Evolutionary conservation across 129 eudicot genomes (phyloP).

Genomic region (Flaveria trinervia): DNA sequence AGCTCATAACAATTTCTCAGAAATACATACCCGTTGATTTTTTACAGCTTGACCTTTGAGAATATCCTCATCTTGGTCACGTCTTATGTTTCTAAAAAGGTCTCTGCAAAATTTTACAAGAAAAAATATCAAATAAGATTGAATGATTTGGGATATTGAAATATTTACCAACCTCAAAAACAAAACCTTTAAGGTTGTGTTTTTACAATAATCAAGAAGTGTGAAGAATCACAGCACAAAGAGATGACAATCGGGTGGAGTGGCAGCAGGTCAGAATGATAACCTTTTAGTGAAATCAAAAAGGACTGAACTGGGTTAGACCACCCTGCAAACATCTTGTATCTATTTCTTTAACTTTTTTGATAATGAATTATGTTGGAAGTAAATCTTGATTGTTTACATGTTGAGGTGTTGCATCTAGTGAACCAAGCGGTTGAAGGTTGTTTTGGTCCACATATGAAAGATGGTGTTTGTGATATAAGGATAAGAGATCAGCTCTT

Average conservation of each 20-base stretch:
- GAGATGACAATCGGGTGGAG: background rate
- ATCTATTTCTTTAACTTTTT: background rate
- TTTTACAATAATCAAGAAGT: background rate
- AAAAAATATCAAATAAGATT: background rate
- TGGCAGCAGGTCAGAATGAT: background rate
- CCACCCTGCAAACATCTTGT: background rate
- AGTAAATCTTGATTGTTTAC: no score
- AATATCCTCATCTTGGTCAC: conserved; percentile 77
- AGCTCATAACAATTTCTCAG: background rate
- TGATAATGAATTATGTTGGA: background rate
- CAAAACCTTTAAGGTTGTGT: background rate
- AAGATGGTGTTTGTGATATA: no score
- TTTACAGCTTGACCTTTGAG: conserved; percentile 84
- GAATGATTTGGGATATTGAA: conserved; percentile 2
- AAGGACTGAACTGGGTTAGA: background rate
- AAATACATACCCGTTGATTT: conserved; percentile 68
- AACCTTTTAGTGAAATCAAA: background rate
- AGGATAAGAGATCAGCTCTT: no score
- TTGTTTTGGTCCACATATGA: no score
- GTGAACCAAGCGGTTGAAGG: no score
- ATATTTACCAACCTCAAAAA: background rate
- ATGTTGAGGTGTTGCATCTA: no score
- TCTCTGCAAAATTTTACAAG: conserved; percentile 43
- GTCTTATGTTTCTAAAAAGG: conserved; percentile 59
- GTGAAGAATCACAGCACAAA: background rate